Percentiles rank a stretch among this genome's conserved stretches.
Conservation (phyloP, 2,329 filamentous ascomycete species). For the Ophiosphaerella korrae region DNA sequence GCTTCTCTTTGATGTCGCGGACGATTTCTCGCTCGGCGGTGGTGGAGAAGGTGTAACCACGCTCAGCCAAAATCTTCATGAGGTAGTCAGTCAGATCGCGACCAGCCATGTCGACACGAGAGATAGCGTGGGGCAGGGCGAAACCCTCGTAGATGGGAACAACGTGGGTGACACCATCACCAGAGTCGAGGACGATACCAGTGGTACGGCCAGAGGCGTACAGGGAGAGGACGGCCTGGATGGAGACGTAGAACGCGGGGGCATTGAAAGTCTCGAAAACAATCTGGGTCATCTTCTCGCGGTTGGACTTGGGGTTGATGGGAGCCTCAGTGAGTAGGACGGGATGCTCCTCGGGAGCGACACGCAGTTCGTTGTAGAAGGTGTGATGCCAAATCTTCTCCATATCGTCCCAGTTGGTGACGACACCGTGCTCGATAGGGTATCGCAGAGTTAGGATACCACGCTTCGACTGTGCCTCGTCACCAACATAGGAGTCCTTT, state of each 20-base stretch:
- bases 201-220: slow-evolving; percentile 99
- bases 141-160: slow-evolving; percentile 99
- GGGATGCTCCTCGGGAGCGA: slow-evolving; percentile 99
- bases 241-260: slow-evolving; percentile 99
- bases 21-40: slow-evolving; percentile 99
- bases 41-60: slow-evolving; percentile 99
- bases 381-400: slow-evolving; percentile 99
- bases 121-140: slow-evolving; percentile 99
- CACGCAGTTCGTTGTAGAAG: slow-evolving; percentile 99
- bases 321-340: slow-evolving; percentile 98
- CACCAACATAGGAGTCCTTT: slow-evolving; percentile 99
- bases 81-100: slow-evolving; percentile 99
- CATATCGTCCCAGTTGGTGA: slow-evolving; percentile 99
- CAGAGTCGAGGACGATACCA: slow-evolving; percentile 99
- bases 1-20: slow-evolving; percentile 99
- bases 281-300: slow-evolving; percentile 99
- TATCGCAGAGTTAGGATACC: slow-evolving; percentile 99
- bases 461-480: slow-evolving; percentile 99
- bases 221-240: slow-evolving; percentile 98
- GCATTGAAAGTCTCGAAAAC: slow-evolving; percentile 99
- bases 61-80: slow-evolving; percentile 99
- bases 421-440: slow-evolving; percentile 99
- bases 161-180: slow-evolving; percentile 99
- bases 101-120: slow-evolving; percentile 99
- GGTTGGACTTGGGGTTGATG: slow-evolving; percentile 99